These are phyloP conservation scores for Thermomucor indicae-seudaticae DNA, from an alignment of 371 early-diverging fungal genomes.

Conservation along the genomic window DNA sequence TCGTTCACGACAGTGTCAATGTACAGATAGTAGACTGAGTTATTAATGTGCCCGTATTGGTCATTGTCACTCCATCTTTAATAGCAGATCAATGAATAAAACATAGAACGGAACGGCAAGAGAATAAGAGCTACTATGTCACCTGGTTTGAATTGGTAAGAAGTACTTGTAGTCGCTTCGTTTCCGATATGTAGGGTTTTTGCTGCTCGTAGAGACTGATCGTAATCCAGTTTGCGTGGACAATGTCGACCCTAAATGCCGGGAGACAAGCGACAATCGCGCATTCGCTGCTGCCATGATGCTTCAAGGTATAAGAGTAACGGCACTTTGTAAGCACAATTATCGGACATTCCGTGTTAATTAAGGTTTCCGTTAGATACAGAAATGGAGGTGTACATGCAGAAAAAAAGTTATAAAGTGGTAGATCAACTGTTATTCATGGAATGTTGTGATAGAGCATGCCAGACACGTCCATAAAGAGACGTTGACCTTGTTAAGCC, in stretches of 20 bases:
- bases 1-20: constrained; percentile 61
- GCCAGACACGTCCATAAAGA: constrained; percentile 20
- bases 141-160: constrained; percentile 43
- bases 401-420: not conserved
- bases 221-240: not conserved
- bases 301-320: not conserved
- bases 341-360: too few relatives aligned
- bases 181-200: constrained; percentile 16
- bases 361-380: too few relatives aligned
- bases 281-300: not conserved
- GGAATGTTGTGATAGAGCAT: constrained; percentile 13
- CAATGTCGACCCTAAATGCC: not conserved
- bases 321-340: not conserved
- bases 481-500: constrained; percentile 20
- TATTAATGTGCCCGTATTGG: constrained; percentile 64
- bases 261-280: not conserved
- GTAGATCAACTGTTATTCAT: not conserved
- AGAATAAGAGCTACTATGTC: not conserved
- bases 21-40: constrained; percentile 54
- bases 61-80: constrained; percentile 60
- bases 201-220: not conserved
- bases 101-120: not conserved
- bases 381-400: too few relatives aligned
- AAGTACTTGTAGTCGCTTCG: constrained; percentile 35
- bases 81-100: not conserved